Evolutionary conservation across 2,329 filamentous ascomycete species (phyloP).

Genomic region (Passalora sequoiae): DNA sequence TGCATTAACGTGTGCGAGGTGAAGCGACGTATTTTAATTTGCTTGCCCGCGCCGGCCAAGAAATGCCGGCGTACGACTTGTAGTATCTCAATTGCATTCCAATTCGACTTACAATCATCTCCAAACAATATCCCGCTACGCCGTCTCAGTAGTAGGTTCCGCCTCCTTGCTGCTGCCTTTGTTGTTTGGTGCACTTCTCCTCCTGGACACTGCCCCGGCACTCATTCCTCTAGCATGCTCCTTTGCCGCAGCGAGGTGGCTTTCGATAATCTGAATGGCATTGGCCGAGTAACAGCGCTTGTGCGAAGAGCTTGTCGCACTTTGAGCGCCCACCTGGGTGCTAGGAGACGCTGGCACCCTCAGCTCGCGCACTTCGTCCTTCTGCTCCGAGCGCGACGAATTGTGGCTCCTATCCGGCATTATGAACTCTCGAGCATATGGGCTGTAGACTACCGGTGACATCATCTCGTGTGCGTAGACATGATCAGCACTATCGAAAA

Average conservation of each 20-base stretch:
- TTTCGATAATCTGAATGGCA: slow-evolving; percentile 23
- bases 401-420: slow-evolving; percentile 7
- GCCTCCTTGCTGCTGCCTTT: slow-evolving; percentile 7
- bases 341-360: slow-evolving; percentile 11
- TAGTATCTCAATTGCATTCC: slow-evolving; percentile 1
- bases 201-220: slow-evolving; percentile 16
- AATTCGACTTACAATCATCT: too few relatives aligned
- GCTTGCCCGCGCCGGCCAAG: too few relatives aligned
- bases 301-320: too few relatives aligned
- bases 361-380: slow-evolving; percentile 19
- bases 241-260: slow-evolving; percentile 13
- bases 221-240: slow-evolving; percentile 19
- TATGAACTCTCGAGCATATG: background rate
- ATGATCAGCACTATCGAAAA: slow-evolving; percentile 16
- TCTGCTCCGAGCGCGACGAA: slow-evolving; percentile 9
- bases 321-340: slow-evolving; percentile 14
- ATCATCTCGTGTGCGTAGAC: slow-evolving; percentile 25
- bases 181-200: slow-evolving; percentile 5
- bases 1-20: too few relatives aligned
- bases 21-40: too few relatives aligned
- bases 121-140: too few relatives aligned
- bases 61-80: background rate
- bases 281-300: slow-evolving; percentile 29
- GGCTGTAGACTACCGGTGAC: slow-evolving; percentile 10
- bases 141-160: background rate